A percentile compares a stretch with the other conserved stretches of the same genome.
Conservation (phyloP, 257 asterid species). For the Solanum appendiculatum region DNA sequence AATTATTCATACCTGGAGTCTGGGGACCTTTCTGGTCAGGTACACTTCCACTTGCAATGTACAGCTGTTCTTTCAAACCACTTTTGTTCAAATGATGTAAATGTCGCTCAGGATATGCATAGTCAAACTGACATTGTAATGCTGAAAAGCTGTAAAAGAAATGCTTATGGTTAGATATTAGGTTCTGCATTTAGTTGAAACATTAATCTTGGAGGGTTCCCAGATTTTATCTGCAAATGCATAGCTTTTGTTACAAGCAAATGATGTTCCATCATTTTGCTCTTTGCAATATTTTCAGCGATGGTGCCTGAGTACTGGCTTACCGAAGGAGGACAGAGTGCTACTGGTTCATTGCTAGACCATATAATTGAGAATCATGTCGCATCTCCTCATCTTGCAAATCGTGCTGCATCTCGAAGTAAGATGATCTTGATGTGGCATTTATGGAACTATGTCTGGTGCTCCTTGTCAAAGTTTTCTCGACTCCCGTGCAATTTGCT, state of each 20-base stretch:
- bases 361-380: slow-evolving; percentile 68
- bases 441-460: not conserved
- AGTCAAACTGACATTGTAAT: not conserved
- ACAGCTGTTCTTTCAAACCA: not conserved
- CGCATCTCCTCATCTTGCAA: slow-evolving; percentile 75
- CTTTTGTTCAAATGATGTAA: not conserved
- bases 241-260: not conserved
- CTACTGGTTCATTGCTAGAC: slow-evolving; percentile 87
- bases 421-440: slow-evolving; percentile 15
- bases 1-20: slow-evolving; percentile 94
- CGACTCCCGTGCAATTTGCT: not conserved
- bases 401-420: slow-evolving; percentile 88
- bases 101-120: not conserved
- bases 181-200: not conserved
- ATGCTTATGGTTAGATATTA: not conserved
- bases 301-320: slow-evolving; percentile 99
- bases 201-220: not conserved
- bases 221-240: not conserved
- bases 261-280: not conserved
- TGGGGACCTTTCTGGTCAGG: slow-evolving; percentile 99
- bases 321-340: slow-evolving; percentile 99
- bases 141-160: not conserved
- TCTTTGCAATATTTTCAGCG: slow-evolving; percentile 36
- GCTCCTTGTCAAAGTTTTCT: not conserved
- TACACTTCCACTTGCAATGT: slow-evolving; percentile 11